phyloP scores from a whole-genome alignment of 2,329 filamentous ascomycete species.

The Arthrinium phaeospermum region DNA sequence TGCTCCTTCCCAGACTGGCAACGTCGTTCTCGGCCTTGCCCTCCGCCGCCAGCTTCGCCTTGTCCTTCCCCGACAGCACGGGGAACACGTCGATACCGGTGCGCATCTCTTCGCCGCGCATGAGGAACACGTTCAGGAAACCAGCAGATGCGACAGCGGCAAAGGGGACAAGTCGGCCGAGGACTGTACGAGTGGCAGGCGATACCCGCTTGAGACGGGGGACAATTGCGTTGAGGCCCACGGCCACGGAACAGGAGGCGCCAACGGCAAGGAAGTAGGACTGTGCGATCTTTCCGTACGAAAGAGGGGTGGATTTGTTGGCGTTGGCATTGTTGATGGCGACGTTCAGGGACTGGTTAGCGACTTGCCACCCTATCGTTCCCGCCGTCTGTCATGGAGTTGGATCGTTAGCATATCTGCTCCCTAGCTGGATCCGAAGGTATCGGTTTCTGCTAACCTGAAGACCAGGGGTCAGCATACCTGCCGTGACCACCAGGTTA shows the following conservation, averaged over 20 bases:
- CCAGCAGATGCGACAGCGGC: constrained; percentile 92
- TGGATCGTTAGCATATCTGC: neutral
- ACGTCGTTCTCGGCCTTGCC: constrained; percentile 69
- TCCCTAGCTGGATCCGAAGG: neutral
- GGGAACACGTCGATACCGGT: constrained; percentile 93
- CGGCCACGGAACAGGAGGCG: constrained; percentile 90
- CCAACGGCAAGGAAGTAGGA: constrained; percentile 92
- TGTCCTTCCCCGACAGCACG: constrained; percentile 74
- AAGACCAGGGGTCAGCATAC: constrained; percentile 93
- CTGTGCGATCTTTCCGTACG: constrained; percentile 78
- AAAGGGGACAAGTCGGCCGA: constrained; percentile 91
- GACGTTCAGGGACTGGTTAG: constrained; percentile 97
- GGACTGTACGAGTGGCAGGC: constrained; percentile 75
- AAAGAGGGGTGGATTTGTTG: constrained; percentile 94
- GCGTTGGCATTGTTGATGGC: constrained; percentile 97
- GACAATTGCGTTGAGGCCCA: constrained; percentile 89
- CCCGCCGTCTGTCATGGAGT: constrained; percentile 68
- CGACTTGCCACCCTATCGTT: constrained; percentile 91
- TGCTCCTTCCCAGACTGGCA: constrained; percentile 81
- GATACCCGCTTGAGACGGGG: constrained; percentile 80
- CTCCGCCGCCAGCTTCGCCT: constrained; percentile 59
- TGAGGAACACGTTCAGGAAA: constrained; percentile 93
- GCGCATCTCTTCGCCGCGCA: constrained; percentile 95
- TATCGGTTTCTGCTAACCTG: constrained; percentile 55
- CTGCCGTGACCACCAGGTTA: constrained; percentile 92